Conservation (phyloP, 192 early-diverging fungal genomes). For the Funneliformis mosseae region DNA sequence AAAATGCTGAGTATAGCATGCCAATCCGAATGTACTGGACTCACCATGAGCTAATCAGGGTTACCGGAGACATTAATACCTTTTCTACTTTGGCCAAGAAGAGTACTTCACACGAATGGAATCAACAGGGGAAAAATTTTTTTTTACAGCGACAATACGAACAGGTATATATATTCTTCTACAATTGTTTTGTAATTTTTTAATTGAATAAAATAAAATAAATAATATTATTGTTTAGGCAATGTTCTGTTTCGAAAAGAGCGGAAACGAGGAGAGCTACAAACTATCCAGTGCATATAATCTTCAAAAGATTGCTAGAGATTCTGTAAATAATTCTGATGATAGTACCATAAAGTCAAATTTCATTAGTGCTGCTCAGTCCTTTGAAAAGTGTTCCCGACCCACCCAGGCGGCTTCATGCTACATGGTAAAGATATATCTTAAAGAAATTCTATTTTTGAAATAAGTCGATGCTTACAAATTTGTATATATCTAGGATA, state of each 20-base stretch:
- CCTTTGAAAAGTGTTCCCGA: slow-evolving; percentile 20
- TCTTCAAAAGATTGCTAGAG: slow-evolving; percentile 14
- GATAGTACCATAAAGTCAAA: background rate
- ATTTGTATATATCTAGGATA: background rate
- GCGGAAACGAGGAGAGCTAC: background rate
- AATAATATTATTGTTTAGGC: slow-evolving; percentile 14
- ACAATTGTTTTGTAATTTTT: background rate
- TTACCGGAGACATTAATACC: background rate
- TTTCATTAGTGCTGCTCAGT: background rate
- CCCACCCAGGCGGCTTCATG: slow-evolving; percentile 17
- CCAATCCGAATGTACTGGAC: slow-evolving; percentile 18
- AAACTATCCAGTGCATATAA: slow-evolving; percentile 17
- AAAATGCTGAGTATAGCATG: background rate
- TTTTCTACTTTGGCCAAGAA: slow-evolving; percentile 10
- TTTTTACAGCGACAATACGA: slow-evolving; percentile 19
- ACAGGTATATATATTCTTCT: background rate
- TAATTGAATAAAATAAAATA: too few relatives aligned
- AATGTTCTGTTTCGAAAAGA: slow-evolving; percentile 28
- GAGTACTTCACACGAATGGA: slow-evolving; percentile 13
- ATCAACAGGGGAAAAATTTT: slow-evolving; percentile 16
- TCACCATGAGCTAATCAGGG: background rate
- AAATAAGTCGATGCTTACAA: background rate
- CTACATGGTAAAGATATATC: slow-evolving; percentile 5
- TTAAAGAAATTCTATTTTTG: background rate
- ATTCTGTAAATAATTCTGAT: slow-evolving; percentile 16